Evolutionary conservation across 805 yeast genomes (phyloP).

Genomic region (Starmerella bacillaris): DNA sequence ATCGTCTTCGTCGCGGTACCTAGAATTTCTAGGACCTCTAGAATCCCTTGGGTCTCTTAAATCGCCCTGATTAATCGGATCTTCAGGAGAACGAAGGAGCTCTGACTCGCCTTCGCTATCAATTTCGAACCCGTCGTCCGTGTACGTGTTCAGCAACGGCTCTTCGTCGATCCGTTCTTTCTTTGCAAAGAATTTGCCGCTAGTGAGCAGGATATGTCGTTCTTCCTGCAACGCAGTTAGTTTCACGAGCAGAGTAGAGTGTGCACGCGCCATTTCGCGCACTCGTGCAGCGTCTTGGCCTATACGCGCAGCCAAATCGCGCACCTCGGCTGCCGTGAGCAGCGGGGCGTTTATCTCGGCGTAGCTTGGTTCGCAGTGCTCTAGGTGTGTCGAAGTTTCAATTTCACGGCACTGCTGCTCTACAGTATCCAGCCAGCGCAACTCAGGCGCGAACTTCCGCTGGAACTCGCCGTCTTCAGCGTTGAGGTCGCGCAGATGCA

Average conservation of each 20-base stretch:
- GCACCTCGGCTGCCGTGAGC: conserved; percentile 40
- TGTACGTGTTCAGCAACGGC: conserved; percentile 23
- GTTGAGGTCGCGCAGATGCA: conserved; percentile 82
- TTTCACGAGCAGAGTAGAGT: conserved; percentile 40
- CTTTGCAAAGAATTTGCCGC: neutral
- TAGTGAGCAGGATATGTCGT: conserved; percentile 22
- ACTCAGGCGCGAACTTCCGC: conserved; percentile 72
- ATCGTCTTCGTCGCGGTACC: conserved; percentile 5
- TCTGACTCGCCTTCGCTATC: conserved; percentile 17
- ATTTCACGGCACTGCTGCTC: neutral
- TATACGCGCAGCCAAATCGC: conserved; percentile 45
- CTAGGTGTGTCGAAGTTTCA: neutral
- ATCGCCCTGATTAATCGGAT: too few relatives aligned
- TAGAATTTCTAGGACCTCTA: too few relatives aligned
- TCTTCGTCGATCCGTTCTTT: conserved; percentile 18
- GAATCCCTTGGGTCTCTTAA: too few relatives aligned
- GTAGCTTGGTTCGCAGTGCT: neutral
- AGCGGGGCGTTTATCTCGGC: conserved; percentile 11
- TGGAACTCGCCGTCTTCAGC: conserved; percentile 63
- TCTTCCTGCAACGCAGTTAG: conserved; percentile 52
- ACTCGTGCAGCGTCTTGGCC: conserved; percentile 53
- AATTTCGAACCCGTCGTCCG: too few relatives aligned
- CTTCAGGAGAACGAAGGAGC: neutral
- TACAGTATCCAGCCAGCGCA: conserved; percentile 52
- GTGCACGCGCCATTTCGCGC: conserved; percentile 46